A percentile compares a stretch with the other conserved stretches of the same genome.
Conservation (phyloP, 2,329 filamentous ascomycete genomes). For the Neoarthrinium moseri region DNA sequence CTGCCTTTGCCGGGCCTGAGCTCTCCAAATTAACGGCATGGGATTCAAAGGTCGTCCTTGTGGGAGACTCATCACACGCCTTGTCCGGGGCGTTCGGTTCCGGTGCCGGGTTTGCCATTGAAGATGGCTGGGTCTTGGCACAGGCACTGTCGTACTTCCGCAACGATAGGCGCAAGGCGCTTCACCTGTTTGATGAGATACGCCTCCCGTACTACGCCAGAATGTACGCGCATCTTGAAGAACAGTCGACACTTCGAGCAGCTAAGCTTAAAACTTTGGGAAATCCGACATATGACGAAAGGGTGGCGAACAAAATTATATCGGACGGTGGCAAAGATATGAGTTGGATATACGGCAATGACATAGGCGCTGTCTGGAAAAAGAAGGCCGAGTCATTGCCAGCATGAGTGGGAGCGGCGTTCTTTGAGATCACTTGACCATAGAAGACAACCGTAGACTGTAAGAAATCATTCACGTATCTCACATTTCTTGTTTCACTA, state of each 20-base stretch:
- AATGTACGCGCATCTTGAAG: slow-evolving; percentile 24
- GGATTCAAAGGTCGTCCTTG: slow-evolving; percentile 44
- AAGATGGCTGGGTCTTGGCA: slow-evolving; percentile 28
- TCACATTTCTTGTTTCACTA: no score
- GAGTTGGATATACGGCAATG: slow-evolving; percentile 23
- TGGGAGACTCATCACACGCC: slow-evolving; percentile 56
- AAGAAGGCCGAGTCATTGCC: no score
- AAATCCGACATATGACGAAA: slow-evolving; percentile 19
- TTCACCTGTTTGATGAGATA: slow-evolving; percentile 24
- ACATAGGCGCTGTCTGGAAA: slow-evolving; percentile 20
- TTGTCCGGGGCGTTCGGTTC: slow-evolving; percentile 42
- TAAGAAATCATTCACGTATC: no score
- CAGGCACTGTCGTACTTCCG: slow-evolving; percentile 22
- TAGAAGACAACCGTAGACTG: no score
- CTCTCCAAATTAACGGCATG: slow-evolving; percentile 36
- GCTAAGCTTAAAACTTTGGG: slow-evolving; percentile 15
- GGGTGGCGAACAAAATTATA: slow-evolving; percentile 21
- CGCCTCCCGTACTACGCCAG: slow-evolving; percentile 27
- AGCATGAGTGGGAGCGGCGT: no score
- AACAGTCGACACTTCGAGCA: slow-evolving; percentile 13
- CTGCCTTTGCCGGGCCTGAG: slow-evolving; percentile 45
- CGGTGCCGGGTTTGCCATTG: slow-evolving; percentile 36
- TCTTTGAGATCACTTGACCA: no score
- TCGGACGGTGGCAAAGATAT: slow-evolving; percentile 21
- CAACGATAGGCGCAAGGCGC: slow-evolving; percentile 21